A percentile compares a stretch with the other conserved stretches of the same genome.
These are phyloP conservation scores for Astrothelium macrocarpum DNA, from an alignment of 495 filamentous ascomycete genomes.

Conservation along the genomic window DNA sequence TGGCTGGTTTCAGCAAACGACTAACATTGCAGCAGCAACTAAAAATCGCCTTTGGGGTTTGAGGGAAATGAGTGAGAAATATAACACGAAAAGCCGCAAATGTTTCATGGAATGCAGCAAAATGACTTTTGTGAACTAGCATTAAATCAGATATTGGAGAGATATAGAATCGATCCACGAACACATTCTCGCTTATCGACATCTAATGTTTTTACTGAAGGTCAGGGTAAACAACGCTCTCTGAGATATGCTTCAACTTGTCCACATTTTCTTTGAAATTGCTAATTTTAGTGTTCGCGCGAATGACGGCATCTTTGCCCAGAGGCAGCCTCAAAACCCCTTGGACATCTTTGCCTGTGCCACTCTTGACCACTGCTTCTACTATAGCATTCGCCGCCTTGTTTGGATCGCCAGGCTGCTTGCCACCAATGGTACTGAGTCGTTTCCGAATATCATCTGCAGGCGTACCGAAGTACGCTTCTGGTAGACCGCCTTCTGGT, in stretches of 20 bases:
- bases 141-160: no score
- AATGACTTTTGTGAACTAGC: no score
- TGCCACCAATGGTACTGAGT: slow-evolving; percentile 11
- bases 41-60: no score
- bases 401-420: slow-evolving; percentile 16
- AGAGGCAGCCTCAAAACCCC: slow-evolving; percentile 14
- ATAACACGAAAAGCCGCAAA: no score
- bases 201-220: no score
- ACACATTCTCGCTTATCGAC: background rate
- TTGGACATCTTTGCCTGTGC: slow-evolving; percentile 6
- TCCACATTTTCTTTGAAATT: background rate
- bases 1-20: no score
- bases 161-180: background rate
- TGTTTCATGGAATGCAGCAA: no score
- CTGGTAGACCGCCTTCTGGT: slow-evolving; percentile 6
- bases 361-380: slow-evolving; percentile 12
- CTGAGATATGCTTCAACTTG: background rate
- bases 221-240: background rate
- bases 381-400: slow-evolving; percentile 16
- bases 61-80: no score
- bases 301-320: slow-evolving; percentile 10
- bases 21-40: no score
- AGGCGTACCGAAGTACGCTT: slow-evolving; percentile 13
- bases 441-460: slow-evolving; percentile 9
- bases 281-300: background rate